These are phyloP conservation scores for Starmerella asiatica DNA, from an alignment of 805 yeast genomes.

Conservation along the genomic window DNA sequence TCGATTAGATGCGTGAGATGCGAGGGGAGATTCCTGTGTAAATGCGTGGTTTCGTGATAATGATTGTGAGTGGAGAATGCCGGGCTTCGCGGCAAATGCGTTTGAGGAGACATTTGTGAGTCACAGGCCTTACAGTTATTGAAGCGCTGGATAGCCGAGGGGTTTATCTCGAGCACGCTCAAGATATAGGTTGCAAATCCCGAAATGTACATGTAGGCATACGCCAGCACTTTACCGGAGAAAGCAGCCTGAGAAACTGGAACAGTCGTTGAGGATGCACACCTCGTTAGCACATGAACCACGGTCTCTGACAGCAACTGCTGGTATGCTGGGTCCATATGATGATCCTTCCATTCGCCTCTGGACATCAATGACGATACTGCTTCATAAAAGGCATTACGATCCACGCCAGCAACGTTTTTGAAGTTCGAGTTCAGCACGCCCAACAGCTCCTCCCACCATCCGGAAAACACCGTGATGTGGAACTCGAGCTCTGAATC, in stretches of 20 bases:
- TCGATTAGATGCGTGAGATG: neutral
- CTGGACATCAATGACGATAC: conserved; percentile 29
- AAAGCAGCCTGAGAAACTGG: conserved; percentile 50
- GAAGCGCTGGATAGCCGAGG: conserved; percentile 1
- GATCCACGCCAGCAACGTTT: conserved; percentile 26
- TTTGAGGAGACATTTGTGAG: too few relatives aligned
- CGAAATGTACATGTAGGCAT: conserved; percentile 42
- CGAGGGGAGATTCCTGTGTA: neutral
- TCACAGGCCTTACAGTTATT: neutral
- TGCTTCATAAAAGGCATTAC: conserved; percentile 31
- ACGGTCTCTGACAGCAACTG: conserved; percentile 37
- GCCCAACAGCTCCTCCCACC: conserved; percentile 30
- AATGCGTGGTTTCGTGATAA: neutral
- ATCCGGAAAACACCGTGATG: conserved; percentile 23
- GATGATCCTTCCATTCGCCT: conserved; percentile 27
- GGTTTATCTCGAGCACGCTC: conserved; percentile 13
- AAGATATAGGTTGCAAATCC: conserved; percentile 38
- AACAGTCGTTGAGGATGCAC: conserved; percentile 37
- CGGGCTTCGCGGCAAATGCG: neutral
- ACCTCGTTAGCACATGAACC: conserved; percentile 33
- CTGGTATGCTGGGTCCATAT: conserved; percentile 13
- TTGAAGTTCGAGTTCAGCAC: conserved; percentile 14
- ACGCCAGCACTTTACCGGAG: conserved; percentile 58
- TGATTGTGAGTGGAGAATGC: neutral
- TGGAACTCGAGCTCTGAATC: conserved; percentile 17